These are phyloP conservation scores for Pseudodiploospora longispora DNA, from an alignment of 2,329 filamentous ascomycete species.

Conservation along the genomic window DNA sequence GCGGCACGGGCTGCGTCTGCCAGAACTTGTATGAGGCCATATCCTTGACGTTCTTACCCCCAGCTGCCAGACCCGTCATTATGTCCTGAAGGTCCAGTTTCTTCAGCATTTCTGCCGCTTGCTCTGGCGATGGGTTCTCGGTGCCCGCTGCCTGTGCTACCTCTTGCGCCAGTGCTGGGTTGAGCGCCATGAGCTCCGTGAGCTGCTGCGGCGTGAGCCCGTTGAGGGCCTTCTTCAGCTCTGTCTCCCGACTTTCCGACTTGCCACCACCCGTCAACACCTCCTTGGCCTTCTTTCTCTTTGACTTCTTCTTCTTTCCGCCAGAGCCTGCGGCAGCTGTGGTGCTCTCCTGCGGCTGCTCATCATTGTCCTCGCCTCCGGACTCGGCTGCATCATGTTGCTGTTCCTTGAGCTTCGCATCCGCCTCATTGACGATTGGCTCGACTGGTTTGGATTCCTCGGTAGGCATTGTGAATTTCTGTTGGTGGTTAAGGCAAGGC, in stretches of 20 bases:
- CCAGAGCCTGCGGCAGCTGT: constrained; percentile 26
- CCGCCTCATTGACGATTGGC: constrained; percentile 39
- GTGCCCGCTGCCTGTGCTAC: constrained; percentile 27
- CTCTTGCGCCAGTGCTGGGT: constrained; percentile 64
- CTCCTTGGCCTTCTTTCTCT: constrained; percentile 53
- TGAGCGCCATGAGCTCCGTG: constrained; percentile 60
- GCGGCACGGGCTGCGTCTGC: constrained; percentile 91
- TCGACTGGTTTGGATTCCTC: constrained; percentile 59
- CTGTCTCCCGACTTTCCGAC: constrained; percentile 26
- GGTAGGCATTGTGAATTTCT: constrained; percentile 31
- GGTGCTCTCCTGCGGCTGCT: constrained; percentile 18
- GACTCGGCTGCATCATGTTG: constrained; percentile 34
- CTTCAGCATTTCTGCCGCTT: constrained; percentile 47
- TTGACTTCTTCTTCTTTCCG: constrained; percentile 56
- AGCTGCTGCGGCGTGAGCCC: constrained; percentile 49
- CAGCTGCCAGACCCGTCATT: constrained; percentile 66
- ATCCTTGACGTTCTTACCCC: constrained; percentile 85
- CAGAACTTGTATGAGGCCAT: constrained; percentile 99
- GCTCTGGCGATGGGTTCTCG: constrained; percentile 28
- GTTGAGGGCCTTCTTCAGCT: constrained; percentile 43
- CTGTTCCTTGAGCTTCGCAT: constrained; percentile 38
- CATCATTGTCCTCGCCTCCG: constrained; percentile 33
- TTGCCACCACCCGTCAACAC: constrained; percentile 26
- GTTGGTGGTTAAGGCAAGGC: constrained; percentile 1
- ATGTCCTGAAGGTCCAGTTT: constrained; percentile 62